Percentiles rank a stretch among this genome's conserved stretches.
Conservation (phyloP, 768 basidiomycete species). For the Suillus paluster region DNA sequence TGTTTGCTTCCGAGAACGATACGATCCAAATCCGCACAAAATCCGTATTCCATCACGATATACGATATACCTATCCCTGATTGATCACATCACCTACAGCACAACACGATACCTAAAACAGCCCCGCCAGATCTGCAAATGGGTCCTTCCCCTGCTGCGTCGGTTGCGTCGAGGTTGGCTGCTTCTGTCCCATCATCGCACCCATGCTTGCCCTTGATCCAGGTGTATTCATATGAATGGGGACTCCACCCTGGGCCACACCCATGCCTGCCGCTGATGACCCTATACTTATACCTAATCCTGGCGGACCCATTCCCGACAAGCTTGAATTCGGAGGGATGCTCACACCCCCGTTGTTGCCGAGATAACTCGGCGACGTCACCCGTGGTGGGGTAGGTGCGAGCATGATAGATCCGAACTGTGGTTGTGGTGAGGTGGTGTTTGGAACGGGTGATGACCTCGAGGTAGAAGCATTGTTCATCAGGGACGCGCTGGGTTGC, state of each 20-base stretch:
- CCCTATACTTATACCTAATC: conserved; percentile 7
- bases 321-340: conserved; percentile 11
- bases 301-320: conserved; percentile 19
- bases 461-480: conserved; percentile 34
- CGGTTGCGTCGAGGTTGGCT: conserved; percentile 25
- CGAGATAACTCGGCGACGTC: conserved; percentile 28
- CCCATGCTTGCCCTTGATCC: conserved; percentile 10
- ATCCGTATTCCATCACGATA: not conserved
- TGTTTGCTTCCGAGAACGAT: not conserved
- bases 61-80: not conserved
- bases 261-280: conserved; percentile 10
- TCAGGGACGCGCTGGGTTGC: conserved; percentile 26
- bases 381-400: conserved; percentile 39
- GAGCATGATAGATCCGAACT: conserved; percentile 46
- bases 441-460: conserved; percentile 20
- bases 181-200: conserved; percentile 22
- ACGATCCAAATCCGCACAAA: not conserved
- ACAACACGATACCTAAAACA: conserved; percentile 53
- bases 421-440: conserved; percentile 22
- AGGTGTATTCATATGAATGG: not conserved
- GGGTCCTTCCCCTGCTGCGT: conserved; percentile 68
- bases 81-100: not conserved
- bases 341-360: conserved; percentile 17
- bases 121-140: conserved; percentile 79
- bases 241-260: not conserved